Evolutionary conservation across 2,329 filamentous ascomycete genomes (phyloP).

Genomic region (Ramichloridium luteum): DNA sequence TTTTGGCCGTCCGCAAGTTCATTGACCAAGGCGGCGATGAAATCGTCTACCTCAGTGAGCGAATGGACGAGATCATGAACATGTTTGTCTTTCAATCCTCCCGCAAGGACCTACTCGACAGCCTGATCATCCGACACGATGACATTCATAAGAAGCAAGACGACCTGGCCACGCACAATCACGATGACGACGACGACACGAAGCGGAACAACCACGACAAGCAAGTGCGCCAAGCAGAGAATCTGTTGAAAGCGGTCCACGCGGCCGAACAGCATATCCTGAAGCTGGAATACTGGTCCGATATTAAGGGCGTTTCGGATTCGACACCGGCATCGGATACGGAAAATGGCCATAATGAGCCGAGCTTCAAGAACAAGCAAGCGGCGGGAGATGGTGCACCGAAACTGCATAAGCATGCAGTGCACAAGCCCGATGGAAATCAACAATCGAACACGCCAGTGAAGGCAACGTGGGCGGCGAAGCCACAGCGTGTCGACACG

Average conservation of each 20-base stretch:
- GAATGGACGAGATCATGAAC: constrained; percentile 76
- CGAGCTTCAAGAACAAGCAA: constrained; percentile 16
- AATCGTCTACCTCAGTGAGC: constrained; percentile 57
- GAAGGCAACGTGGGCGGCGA: neutral
- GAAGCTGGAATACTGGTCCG: constrained; percentile 76
- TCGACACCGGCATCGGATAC: constrained; percentile 8
- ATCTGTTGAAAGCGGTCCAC: constrained; percentile 60
- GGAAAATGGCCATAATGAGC: constrained; percentile 8
- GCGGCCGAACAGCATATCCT: constrained; percentile 72
- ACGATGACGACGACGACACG: constrained; percentile 29
- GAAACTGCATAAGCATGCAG: neutral
- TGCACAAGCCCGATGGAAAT: constrained; percentile 1
- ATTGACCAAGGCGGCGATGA: constrained; percentile 66
- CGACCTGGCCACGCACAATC: constrained; percentile 29
- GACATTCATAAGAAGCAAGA: constrained; percentile 39
- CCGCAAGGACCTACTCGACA: constrained; percentile 59
- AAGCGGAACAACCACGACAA: constrained; percentile 30
- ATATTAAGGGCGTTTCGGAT: constrained; percentile 38
- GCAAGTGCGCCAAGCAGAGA: constrained; percentile 41
- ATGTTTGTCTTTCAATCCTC: constrained; percentile 84
- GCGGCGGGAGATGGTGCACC: constrained; percentile 7
- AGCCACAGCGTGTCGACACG: neutral
- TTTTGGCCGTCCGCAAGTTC: constrained; percentile 71
- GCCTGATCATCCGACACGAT: constrained; percentile 52
- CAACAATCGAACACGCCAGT: constrained; percentile 4